A percentile compares a stretch with the other conserved stretches of the same genome.
Conservation (phyloP, 176 grass and related monocot species). For the Echinochloa phyllopogon region DNA sequence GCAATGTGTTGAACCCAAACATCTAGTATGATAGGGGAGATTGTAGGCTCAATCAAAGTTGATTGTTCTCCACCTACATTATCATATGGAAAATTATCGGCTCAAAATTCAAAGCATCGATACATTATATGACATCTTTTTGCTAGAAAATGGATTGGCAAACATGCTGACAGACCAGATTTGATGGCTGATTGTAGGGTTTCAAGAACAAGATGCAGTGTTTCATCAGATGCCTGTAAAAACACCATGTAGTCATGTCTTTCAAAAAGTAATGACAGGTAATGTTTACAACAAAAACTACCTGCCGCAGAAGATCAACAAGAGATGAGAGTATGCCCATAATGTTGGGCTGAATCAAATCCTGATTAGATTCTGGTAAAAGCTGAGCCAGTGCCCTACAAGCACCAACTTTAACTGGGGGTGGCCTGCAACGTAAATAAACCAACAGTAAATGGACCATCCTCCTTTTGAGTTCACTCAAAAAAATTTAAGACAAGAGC, state of each 20-base stretch:
- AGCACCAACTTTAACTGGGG: conserved; percentile 96
- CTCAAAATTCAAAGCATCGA: conserved; percentile 16
- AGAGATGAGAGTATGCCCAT: conserved; percentile 84
- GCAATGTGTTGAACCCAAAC: conserved; percentile 87
- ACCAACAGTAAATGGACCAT: conserved; percentile 25
- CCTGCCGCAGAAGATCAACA: conserved; percentile 80
- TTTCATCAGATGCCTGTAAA: conserved; percentile 91
- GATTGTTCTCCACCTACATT: conserved; percentile 74
- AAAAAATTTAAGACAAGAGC: conserved; percentile 31
- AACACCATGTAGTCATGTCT: conserved; percentile 23
- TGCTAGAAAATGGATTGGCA: conserved; percentile 35
- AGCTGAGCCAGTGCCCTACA: conserved; percentile 78
- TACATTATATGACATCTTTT: conserved; percentile 6
- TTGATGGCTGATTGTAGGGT: conserved; percentile 83
- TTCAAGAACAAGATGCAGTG: conserved; percentile 96
- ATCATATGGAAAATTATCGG: conserved; percentile 35
- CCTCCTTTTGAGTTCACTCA: conserved; percentile 25
- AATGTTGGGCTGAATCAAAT: conserved; percentile 61
- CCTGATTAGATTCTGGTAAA: conserved; percentile 61
- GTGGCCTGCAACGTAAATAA: conserved; percentile 63
- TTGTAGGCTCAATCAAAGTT: conserved; percentile 72
- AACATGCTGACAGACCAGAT: conserved; percentile 60
- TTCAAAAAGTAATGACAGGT: conserved; percentile 21
- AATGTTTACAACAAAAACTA: conserved; percentile 50
- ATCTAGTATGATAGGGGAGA: conserved; percentile 88